Base-by-base conservation (phyloP, 768 basidiomycete genomes). In the Tulasnella sp. region DNA sequence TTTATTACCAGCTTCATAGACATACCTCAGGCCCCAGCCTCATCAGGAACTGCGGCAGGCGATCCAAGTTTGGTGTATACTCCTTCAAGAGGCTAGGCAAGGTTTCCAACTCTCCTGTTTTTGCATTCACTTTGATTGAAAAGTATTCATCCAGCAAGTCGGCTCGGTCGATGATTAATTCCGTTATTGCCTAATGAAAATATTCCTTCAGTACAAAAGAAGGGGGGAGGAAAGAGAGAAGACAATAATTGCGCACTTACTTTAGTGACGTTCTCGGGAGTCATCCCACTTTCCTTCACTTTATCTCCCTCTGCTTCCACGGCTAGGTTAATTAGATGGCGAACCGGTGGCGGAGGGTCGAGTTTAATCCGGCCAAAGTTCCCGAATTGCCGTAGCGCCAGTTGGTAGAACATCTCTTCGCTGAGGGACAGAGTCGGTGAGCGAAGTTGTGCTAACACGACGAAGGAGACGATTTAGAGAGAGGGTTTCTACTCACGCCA, bases 91-190 rank as follows among this genome's bases (percentile, higher is more conserved):
- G 85, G 68, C 96, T 85, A 0, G 97, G 97, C 15, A 99, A 81
- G 76, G 87, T 89, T 79, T 91, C 87, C n/a, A 99, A 83, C 31
- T 85, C 81, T 1, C 93, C 96, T 5, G 58, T 64, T 2, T 87
- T 84, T 0, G 86, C 84, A 7, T 88, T 87, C 78, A 99, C 91
- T 34, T 83, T 83, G 25, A 99, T 83, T 1, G 90, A 91, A 81
- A 99, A 99, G 83, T 99, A 98, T 78, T 98, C 97, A 1, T 88
- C 85, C 3, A 99, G 85, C 96, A 99, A 98, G 3, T 91, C 91
- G 11, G 91, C 87, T 15, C 88, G 85, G 3, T 84, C 81, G 75
- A 89, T 84, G 1, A 95, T 83, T 6, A 87, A 88, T n/a, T 87
- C 83, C 7, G 86, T 82, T 67, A 95, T 93, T 40, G 86, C 85